Evolutionary conservation across 2,329 filamentous ascomycete genomes (phyloP), one percentile per base, ranked within the genome.

Genomic region (Microdochium nivale): DNA sequence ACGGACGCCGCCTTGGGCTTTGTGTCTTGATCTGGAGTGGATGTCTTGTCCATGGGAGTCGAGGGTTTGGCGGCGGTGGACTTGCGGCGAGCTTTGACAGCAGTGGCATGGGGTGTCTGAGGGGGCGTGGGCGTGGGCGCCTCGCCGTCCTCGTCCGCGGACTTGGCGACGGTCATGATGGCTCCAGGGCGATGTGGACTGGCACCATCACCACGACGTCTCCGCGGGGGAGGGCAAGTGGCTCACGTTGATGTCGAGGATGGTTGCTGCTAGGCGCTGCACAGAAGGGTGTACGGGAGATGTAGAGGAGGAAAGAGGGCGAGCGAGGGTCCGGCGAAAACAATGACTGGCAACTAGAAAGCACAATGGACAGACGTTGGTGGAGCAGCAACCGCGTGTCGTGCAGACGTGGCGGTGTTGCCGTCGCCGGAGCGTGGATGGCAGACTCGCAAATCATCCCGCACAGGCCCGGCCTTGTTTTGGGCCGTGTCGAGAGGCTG

Each of bases 121-220:
- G 46, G 46, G 3, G 46, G 46, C 40, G 16, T 23, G 10, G 40
- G 40, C 40, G 40, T 44, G 40, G 40, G n/a, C 14, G 23, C 40
- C 9, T 44, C 40, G 16, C 23, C 40, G 19, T 44, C 40, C n/a
- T 44, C 40, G 40, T 44, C 40, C 40, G 21, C 19, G 23, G 40
- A 44, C 40, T 44, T 44, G 40, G 40, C 40, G 40, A 44, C 40
- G 40, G 40, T 44, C 40, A 44, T 44, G 40, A 44, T 44, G 40
- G 40, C 40, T 21, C 40, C 19, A 24, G 19, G 16, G n/a, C 13
- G 40, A 44, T 21, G 16, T 44, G 40, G 16, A 7, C 19, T 23
- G 40, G 16, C 16, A 44, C 40, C 40, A 44, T 44, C 13, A 44
- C 40, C 16, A 24, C 40, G 40, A 19, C 19, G 7, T 37, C n/a